Base-by-base conservation (phyloP, 2,329 filamentous ascomycete species). In the Apiospora sp. region DNA sequence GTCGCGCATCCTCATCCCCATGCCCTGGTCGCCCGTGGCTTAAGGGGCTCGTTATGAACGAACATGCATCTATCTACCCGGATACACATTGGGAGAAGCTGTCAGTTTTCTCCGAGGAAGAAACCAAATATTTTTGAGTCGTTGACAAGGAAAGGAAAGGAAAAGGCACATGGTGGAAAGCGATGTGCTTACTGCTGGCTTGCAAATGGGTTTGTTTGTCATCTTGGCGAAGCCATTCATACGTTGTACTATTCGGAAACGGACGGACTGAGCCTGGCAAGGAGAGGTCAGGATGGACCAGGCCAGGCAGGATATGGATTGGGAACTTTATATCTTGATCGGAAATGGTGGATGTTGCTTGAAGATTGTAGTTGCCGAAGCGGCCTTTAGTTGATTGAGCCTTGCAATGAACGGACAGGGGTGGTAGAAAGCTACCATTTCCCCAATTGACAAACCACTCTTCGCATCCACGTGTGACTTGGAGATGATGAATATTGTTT, bases 11-110 rank as follows among this genome's bases (percentile, higher is more conserved):
- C 83, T 99, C 80, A 92, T 98, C 74, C 94, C 96, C 16, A 95
- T 98, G 92, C 93, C 95, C 12, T 99, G 96, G 96, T 98, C 94
- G 75, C 95, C 96, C 4, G 94, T 98, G 74, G 92, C 92, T 75
- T 98, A 88, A 82, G 73, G 30, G 46, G 16, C 2, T 22, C 19
- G 1, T 46, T 22, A 6, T 43, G 41, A 19, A 22, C 49, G 41
- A 43, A 58, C 19, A 16, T 19, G n/a, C n/a, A n/a, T n/a, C n/a
- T n/a, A n/a, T n/a, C n/a, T n/a, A n/a, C n/a, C n/a, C n/a, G n/a
- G n/a, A n/a, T n/a, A n/a, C n/a, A n/a, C n/a, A n/a, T 19, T n/a
- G 19, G 7, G 34, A 37, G 37, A 37, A 3, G 37, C 10, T 6
- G 10, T 37, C n/a, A n/a, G n/a, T n/a, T 37, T 5, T 4, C 5